Percentiles rank a stretch among this genome's conserved stretches.
Evolutionary conservation across 2,329 filamentous ascomycete genomes (phyloP).

Genomic region (Fragosphaeria purpurea): DNA sequence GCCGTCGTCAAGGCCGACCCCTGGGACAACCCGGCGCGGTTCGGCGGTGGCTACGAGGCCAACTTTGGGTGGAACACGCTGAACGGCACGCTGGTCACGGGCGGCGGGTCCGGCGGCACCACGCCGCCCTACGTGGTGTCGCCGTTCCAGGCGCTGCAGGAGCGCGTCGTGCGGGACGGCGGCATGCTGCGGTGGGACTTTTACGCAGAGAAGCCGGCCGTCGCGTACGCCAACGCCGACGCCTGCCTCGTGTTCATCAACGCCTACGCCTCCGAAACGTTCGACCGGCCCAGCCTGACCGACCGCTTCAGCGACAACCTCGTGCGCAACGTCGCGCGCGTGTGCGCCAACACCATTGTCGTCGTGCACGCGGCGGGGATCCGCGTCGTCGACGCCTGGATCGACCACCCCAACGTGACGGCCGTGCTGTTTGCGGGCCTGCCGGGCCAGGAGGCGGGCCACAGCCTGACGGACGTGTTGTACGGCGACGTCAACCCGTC

Average conservation of each 20-base stretch:
- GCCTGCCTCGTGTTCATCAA: slow-evolving; percentile 58
- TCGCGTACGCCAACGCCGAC: slow-evolving; percentile 37
- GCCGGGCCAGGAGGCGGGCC: slow-evolving; percentile 52
- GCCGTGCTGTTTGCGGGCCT: slow-evolving; percentile 51
- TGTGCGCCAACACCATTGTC: slow-evolving; percentile 48
- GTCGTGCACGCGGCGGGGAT: slow-evolving; percentile 55
- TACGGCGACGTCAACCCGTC: slow-evolving; percentile 50
- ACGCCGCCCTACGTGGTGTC: slow-evolving; percentile 35
- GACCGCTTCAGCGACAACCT: slow-evolving; percentile 57
- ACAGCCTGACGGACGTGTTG: slow-evolving; percentile 48
- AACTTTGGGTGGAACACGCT: slow-evolving; percentile 41
- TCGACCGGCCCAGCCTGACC: slow-evolving; percentile 52
- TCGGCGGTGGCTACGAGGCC: slow-evolving; percentile 25
- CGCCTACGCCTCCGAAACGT: slow-evolving; percentile 68
- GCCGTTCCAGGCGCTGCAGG: slow-evolving; percentile 48
- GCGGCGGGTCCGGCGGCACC: slow-evolving; percentile 41
- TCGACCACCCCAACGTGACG: slow-evolving; percentile 47
- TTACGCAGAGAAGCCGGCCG: slow-evolving; percentile 24
- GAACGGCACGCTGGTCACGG: slow-evolving; percentile 42
- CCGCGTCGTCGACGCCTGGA: slow-evolving; percentile 50
- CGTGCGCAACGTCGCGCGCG: slow-evolving; percentile 41
- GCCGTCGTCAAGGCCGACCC: slow-evolving; percentile 36
- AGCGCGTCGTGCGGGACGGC: slow-evolving; percentile 39
- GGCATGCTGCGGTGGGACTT: slow-evolving; percentile 50
- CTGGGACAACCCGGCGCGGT: slow-evolving; percentile 38